phyloP scores from a whole-genome alignment of 345 rosid genomes.

The Rubroshorea leprosula region DNA sequence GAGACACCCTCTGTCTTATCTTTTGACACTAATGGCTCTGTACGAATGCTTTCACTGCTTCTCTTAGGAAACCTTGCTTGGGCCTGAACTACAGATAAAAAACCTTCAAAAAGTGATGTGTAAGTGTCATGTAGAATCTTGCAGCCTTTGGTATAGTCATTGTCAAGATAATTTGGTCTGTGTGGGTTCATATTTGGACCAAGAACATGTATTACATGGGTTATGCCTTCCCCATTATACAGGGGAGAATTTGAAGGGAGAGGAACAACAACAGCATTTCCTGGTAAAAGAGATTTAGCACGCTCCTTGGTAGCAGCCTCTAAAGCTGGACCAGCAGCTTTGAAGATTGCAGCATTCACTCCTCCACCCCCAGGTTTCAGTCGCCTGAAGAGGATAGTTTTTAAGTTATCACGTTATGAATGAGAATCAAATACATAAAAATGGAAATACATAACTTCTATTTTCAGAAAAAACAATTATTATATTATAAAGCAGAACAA shows the following conservation, averaged over 20 bases:
- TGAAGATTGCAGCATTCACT: constrained; percentile 80
- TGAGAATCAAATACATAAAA: not conserved
- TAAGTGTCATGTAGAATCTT: constrained; percentile 62
- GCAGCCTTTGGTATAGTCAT: constrained; percentile 73
- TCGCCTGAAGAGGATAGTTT: constrained; percentile 48
- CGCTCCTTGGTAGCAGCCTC: constrained; percentile 59
- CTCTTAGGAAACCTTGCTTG: constrained; percentile 29
- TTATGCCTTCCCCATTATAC: constrained; percentile 58
- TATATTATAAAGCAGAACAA: not conserved
- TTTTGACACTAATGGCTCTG: constrained; percentile 13
- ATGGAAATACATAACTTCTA: not conserved
- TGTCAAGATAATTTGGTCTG: constrained; percentile 65
- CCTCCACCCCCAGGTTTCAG: constrained; percentile 96
- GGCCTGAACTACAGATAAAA: constrained; percentile 41
- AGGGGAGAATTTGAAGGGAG: constrained; percentile 79
- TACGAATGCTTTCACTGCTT: constrained; percentile 17
- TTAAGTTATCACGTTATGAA: not conserved
- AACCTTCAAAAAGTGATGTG: constrained; percentile 72
- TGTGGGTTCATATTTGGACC: constrained; percentile 96
- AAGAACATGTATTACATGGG: constrained; percentile 91
- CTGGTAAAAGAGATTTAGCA: constrained; percentile 62
- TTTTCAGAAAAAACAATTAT: not conserved
- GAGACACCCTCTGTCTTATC: constrained; percentile 20
- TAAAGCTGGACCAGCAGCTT: constrained; percentile 66
- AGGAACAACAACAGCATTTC: constrained; percentile 71